Conservation (phyloP, 768 basidiomycete species). For the Amanita brunnescens region DNA sequence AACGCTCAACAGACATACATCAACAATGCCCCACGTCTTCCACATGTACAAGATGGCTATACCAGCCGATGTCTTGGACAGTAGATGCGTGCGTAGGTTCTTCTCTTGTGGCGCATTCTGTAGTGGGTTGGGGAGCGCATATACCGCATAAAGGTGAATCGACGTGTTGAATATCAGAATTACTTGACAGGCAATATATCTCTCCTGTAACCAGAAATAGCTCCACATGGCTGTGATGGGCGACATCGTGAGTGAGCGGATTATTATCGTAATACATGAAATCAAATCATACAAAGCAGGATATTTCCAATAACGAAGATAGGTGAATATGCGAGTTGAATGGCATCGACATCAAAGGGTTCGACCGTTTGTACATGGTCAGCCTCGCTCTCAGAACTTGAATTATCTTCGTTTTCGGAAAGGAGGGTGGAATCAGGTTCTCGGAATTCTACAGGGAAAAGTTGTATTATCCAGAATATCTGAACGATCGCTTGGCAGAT, state of each 20-base stretch:
- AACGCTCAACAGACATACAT: slow-evolving; percentile 14
- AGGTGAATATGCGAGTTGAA: slow-evolving; percentile 17
- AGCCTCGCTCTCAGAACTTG: background rate
- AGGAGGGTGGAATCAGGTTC: background rate
- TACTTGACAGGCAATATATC: slow-evolving; percentile 14
- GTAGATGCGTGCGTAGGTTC: slow-evolving; percentile 27
- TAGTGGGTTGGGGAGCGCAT: slow-evolving; percentile 18
- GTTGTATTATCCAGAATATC: background rate
- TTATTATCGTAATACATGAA: background rate
- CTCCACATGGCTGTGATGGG: slow-evolving; percentile 21
- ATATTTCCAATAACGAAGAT: slow-evolving; percentile 16
- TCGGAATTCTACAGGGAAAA: background rate
- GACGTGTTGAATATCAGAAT: slow-evolving; percentile 21
- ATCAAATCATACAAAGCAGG: slow-evolving; percentile 13
- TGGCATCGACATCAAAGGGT: slow-evolving; percentile 1
- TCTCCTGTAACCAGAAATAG: slow-evolving; percentile 12
- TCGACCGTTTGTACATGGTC: background rate
- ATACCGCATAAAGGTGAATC: slow-evolving; percentile 28
- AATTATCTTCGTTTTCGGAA: background rate
- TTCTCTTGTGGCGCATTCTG: slow-evolving; percentile 14
- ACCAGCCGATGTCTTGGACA: slow-evolving; percentile 32
- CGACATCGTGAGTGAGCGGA: background rate
- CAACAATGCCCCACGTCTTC: slow-evolving; percentile 22
- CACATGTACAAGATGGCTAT: slow-evolving; percentile 26
- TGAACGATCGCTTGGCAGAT: slow-evolving; percentile 1